phyloP scores from a whole-genome alignment of 305 asterid genomes.

The Fraxinus baroniana region DNA sequence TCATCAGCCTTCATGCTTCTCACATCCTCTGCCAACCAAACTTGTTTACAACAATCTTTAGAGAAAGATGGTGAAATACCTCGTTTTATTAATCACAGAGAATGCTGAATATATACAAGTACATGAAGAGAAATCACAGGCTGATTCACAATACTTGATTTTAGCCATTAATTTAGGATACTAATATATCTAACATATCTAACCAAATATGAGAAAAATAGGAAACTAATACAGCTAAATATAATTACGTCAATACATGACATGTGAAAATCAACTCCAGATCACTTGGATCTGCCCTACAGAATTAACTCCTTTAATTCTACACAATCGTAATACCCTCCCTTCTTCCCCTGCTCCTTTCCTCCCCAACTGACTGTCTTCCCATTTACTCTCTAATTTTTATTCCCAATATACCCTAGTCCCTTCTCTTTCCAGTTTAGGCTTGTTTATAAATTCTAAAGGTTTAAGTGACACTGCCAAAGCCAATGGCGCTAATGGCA shows the following conservation, averaged over 20 bases:
- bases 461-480: neutral
- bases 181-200: neutral
- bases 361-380: neutral
- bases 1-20: neutral
- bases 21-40: neutral
- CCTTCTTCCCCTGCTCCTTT: neutral
- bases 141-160: neutral
- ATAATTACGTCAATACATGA: neutral
- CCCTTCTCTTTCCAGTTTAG: neutral
- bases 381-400: neutral
- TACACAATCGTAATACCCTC: neutral
- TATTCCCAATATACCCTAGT: neutral
- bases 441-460: neutral
- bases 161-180: neutral
- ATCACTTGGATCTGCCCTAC: neutral
- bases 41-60: neutral
- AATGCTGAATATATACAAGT: neutral
- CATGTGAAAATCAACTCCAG: neutral
- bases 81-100: neutral
- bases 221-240: neutral
- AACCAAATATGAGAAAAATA: neutral
- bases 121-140: neutral
- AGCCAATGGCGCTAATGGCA: neutral
- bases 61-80: neutral
- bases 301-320: neutral